Conservation (phyloP, 2,329 filamentous ascomycete genomes). For the Neonectria coccinea region DNA sequence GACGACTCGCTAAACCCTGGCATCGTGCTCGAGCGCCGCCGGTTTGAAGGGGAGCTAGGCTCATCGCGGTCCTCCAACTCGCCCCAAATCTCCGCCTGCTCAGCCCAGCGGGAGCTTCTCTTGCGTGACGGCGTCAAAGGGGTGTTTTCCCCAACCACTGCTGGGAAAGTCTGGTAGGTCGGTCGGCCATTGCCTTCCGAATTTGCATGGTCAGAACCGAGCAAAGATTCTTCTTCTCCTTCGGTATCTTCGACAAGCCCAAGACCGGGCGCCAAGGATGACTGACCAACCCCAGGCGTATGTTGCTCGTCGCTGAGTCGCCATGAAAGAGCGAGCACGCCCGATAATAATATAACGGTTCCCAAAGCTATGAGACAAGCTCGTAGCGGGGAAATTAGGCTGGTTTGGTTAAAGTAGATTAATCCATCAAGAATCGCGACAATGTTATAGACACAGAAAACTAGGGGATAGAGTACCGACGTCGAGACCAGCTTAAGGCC, state of each 20-base stretch:
- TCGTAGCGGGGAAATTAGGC: slow-evolving; percentile 79
- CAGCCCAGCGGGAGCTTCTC: slow-evolving; percentile 68
- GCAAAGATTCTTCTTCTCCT: slow-evolving; percentile 68
- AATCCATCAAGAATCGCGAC: slow-evolving; percentile 96
- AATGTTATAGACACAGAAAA: slow-evolving; percentile 99
- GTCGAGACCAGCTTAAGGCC: slow-evolving; percentile 96
- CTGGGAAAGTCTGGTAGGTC: slow-evolving; percentile 62
- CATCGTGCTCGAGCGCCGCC: slow-evolving; percentile 63
- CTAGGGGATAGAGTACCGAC: slow-evolving; percentile 93
- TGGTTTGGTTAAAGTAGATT: slow-evolving; percentile 94
- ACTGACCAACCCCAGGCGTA: slow-evolving; percentile 70
- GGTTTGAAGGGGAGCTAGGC: slow-evolving; percentile 53
- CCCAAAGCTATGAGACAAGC: slow-evolving; percentile 87
- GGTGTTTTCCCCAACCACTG: slow-evolving; percentile 52
- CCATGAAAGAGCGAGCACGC: slow-evolving; percentile 94
- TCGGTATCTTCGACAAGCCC: slow-evolving; percentile 80
- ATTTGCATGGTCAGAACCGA: slow-evolving; percentile 59
- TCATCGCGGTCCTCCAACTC: slow-evolving; percentile 82
- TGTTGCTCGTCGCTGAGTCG: slow-evolving; percentile 83
- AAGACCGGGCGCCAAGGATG: slow-evolving; percentile 82
- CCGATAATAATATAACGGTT: slow-evolving; percentile 85
- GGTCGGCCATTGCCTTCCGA: slow-evolving; percentile 56
- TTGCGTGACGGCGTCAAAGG: slow-evolving; percentile 57
- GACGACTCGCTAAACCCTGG: slow-evolving; percentile 56
- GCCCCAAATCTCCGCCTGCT: slow-evolving; percentile 86